A percentile compares a stretch with the other conserved stretches of the same genome.
These are phyloP conservation scores for Paramyrothecium roridum DNA, from an alignment of 2,329 filamentous ascomycete genomes.

Conservation along the genomic window DNA sequence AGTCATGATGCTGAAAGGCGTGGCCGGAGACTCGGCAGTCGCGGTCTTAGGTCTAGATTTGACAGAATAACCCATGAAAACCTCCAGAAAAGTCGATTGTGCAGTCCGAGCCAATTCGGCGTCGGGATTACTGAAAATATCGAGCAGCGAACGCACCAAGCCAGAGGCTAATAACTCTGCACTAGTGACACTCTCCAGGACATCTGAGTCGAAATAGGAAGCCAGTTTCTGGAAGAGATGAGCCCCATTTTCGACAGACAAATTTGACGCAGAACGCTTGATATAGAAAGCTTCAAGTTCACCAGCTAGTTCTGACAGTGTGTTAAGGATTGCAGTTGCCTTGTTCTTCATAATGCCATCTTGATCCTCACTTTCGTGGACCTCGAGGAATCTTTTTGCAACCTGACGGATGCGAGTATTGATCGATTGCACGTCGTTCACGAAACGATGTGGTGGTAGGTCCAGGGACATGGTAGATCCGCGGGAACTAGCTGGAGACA, in stretches of 20 bases:
- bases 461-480: slow-evolving; percentile 64
- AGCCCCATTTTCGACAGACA: slow-evolving; percentile 50
- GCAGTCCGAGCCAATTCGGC: slow-evolving; percentile 61
- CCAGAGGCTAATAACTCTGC: slow-evolving; percentile 90
- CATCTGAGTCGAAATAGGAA: slow-evolving; percentile 82
- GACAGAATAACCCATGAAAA: slow-evolving; percentile 80
- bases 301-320: slow-evolving; percentile 67
- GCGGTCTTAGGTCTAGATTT: slow-evolving; percentile 63
- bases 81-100: slow-evolving; percentile 79
- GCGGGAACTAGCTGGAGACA: slow-evolving; percentile 64
- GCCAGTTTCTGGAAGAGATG: slow-evolving; percentile 73
- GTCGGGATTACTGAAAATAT: slow-evolving; percentile 74
- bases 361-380: slow-evolving; percentile 73
- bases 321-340: slow-evolving; percentile 70
- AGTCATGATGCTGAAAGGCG: slow-evolving; percentile 85
- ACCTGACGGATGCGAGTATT: slow-evolving; percentile 66
- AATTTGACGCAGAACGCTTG: slow-evolving; percentile 42
- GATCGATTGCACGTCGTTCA: slow-evolving; percentile 53
- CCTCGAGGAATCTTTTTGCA: slow-evolving; percentile 79
- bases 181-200: slow-evolving; percentile 90
- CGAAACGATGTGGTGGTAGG: slow-evolving; percentile 44
- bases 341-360: slow-evolving; percentile 74
- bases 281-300: slow-evolving; percentile 73
- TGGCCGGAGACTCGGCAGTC: slow-evolving; percentile 66
- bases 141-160: slow-evolving; percentile 78